Conservation (phyloP, 2,329 filamentous ascomycete genomes). For the Ilyonectria mors-panacis region DNA sequence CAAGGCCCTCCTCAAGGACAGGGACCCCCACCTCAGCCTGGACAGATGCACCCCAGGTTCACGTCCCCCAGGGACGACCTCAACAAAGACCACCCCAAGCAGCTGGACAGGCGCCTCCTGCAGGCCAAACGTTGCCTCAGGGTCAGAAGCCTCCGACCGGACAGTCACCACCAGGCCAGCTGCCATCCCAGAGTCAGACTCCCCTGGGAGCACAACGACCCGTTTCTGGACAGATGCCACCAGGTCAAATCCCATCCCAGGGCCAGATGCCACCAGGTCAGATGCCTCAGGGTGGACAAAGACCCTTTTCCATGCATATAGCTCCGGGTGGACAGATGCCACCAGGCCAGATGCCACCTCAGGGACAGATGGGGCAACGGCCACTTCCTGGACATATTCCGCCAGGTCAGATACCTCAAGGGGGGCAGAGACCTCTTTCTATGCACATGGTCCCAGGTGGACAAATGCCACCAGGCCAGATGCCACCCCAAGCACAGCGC, state of each 20-base stretch:
- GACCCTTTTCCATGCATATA: neutral
- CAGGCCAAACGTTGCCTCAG: conserved; percentile 1
- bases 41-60: conserved; percentile 26
- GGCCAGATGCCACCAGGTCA: conserved; percentile 11
- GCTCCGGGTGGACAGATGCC: conserved; percentile 13
- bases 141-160: neutral
- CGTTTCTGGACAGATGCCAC: conserved; percentile 22
- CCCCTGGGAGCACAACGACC: conserved; percentile 16
- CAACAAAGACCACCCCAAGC: conserved; percentile 14
- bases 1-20: conserved; percentile 11
- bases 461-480: conserved; percentile 15
- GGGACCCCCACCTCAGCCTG: conserved; percentile 9
- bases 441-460: neutral
- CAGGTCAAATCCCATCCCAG: conserved; percentile 15
- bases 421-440: neutral
- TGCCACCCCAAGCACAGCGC: conserved; percentile 19
- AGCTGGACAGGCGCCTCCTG: conserved; percentile 5
- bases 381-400: conserved; percentile 14
- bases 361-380: conserved; percentile 17
- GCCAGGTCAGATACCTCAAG: conserved; percentile 18
- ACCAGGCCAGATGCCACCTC: conserved; percentile 10
- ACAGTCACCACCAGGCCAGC: conserved; percentile 20
- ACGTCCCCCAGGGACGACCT: neutral
- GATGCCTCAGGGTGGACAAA: conserved; percentile 14
- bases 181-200: conserved; percentile 23